A percentile compares a stretch with the other conserved stretches of the same genome.
Conservation (phyloP, 2,329 filamentous ascomycete species). For the Xylariales sp. region DNA sequence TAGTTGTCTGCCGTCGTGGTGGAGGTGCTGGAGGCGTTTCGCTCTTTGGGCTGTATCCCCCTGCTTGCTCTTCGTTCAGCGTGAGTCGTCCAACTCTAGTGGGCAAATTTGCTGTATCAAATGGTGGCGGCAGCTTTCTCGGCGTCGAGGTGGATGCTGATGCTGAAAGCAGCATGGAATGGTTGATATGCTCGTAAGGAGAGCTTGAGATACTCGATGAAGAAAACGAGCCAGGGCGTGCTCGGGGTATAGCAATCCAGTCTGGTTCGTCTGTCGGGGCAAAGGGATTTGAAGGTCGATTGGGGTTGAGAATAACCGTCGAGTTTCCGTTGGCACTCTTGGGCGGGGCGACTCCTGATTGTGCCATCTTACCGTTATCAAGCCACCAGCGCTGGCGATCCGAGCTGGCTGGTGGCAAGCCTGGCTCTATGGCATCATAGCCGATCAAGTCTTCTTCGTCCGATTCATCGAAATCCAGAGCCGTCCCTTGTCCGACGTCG, state of each 20-base stretch:
- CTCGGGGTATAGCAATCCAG: conserved; percentile 67
- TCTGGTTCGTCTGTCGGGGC: conserved; percentile 69
- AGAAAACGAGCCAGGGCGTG: conserved; percentile 48
- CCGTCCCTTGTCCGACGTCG: conserved; percentile 61
- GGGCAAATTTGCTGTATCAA: conserved; percentile 41
- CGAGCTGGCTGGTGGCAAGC: conserved; percentile 63
- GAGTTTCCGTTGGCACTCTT: conserved; percentile 37
- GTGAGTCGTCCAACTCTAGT: conserved; percentile 40
- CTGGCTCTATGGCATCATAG: conserved; percentile 79
- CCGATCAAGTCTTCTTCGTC: conserved; percentile 81
- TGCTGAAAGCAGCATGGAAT: conserved; percentile 41
- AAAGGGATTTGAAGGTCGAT: conserved; percentile 79
- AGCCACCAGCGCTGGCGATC: conserved; percentile 69
- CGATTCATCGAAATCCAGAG: conserved; percentile 50
- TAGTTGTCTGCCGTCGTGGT: conserved; percentile 22
- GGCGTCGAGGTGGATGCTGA: conserved; percentile 39
- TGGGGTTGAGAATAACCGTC: conserved; percentile 64
- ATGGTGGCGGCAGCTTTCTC: conserved; percentile 49
- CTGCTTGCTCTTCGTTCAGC: conserved; percentile 34
- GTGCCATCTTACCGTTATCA: conserved; percentile 67
- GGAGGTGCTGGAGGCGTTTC: conserved; percentile 40
- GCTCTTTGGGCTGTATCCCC: conserved; percentile 19
- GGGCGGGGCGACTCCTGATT: conserved; percentile 66
- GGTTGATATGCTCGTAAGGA: conserved; percentile 53
- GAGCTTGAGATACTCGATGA: conserved; percentile 53